Evolutionary conservation across 2,329 filamentous ascomycete genomes (phyloP).

Genomic region (Tolypocladium tundrense): DNA sequence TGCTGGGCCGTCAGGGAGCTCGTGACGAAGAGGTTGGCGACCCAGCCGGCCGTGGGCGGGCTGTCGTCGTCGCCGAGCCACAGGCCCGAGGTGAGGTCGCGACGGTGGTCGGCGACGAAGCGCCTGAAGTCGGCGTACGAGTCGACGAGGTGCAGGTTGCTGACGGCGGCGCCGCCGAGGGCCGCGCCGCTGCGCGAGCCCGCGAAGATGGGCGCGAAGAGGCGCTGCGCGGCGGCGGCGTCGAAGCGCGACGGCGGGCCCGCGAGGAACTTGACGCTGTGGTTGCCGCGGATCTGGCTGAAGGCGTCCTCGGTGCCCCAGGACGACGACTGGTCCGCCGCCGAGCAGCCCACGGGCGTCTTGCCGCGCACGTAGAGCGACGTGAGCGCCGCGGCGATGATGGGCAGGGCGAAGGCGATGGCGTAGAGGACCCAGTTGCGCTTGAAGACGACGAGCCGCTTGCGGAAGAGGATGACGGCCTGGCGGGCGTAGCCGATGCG

Average conservation of each 20-base stretch:
- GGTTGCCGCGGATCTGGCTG: constrained; percentile 19
- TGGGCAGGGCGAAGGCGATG: constrained; percentile 65
- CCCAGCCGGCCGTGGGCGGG: constrained; percentile 60
- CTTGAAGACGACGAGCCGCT: constrained; percentile 67
- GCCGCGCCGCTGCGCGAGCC: constrained; percentile 11
- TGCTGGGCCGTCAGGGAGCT: constrained; percentile 56
- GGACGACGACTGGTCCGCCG: constrained; percentile 34
- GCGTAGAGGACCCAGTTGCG: constrained; percentile 69
- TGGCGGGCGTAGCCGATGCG: constrained; percentile 62
- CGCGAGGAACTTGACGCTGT: constrained; percentile 16
- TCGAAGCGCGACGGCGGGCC: constrained; percentile 28
- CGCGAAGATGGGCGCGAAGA: constrained; percentile 31
- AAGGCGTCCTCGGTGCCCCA: constrained; percentile 26
- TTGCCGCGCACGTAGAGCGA: constrained; percentile 62
- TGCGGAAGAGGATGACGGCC: constrained; percentile 63
- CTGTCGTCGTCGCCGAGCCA: constrained; percentile 57
- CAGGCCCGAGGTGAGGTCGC: constrained; percentile 63
- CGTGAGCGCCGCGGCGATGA: constrained; percentile 69
- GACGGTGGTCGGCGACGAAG: constrained; percentile 52
- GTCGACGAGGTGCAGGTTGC: constrained; percentile 44
- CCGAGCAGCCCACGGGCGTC: constrained; percentile 39
- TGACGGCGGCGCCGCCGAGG: constrained; percentile 9
- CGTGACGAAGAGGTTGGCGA: constrained; percentile 49
- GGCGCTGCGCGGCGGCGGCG: constrained; percentile 12
- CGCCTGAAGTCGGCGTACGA: constrained; percentile 58